These are phyloP conservation scores for Alectoria sarmentosa DNA, from an alignment of 495 filamentous ascomycete genomes.

Conservation along the genomic window DNA sequence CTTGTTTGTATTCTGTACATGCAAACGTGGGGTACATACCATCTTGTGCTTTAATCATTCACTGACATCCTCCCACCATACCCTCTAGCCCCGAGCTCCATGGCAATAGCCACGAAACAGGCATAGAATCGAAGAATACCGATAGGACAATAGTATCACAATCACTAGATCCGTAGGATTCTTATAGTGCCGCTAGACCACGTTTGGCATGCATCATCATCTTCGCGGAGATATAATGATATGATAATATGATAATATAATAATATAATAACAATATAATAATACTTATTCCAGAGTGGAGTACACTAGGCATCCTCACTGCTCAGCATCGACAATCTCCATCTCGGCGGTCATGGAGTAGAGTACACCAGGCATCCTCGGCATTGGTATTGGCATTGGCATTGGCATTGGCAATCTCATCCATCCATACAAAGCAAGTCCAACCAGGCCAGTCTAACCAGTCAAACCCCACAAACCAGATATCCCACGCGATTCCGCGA, in stretches of 20 bases:
- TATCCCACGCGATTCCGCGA: conserved; percentile 6
- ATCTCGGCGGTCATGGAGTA: too few species aligned
- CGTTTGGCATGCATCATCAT: not conserved
- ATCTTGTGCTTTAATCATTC: not conserved
- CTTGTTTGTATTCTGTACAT: not conserved
- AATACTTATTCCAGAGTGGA: too few species aligned
- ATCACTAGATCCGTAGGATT: conserved; percentile 3
- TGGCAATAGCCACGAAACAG: not conserved
- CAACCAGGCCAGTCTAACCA: conserved; percentile 3
- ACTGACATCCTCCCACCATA: not conserved
- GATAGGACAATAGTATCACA: not conserved
- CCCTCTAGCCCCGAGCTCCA: not conserved
- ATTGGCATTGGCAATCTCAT: conserved; percentile 2
- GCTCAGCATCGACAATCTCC: too few species aligned
- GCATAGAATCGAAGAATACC: not conserved
- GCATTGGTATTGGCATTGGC: too few species aligned
- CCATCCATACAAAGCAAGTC: conserved; percentile 5
- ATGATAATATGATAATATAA: too few species aligned
- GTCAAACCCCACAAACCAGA: not conserved
- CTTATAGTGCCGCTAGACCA: not conserved
- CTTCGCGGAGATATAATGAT: too few species aligned
- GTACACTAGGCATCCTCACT: too few species aligned
- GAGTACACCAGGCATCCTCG: too few species aligned
- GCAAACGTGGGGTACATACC: not conserved
- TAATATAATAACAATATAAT: too few species aligned